Base-by-base conservation (phyloP, 106 monocot species). In the Dendrobium nobile region DNA sequence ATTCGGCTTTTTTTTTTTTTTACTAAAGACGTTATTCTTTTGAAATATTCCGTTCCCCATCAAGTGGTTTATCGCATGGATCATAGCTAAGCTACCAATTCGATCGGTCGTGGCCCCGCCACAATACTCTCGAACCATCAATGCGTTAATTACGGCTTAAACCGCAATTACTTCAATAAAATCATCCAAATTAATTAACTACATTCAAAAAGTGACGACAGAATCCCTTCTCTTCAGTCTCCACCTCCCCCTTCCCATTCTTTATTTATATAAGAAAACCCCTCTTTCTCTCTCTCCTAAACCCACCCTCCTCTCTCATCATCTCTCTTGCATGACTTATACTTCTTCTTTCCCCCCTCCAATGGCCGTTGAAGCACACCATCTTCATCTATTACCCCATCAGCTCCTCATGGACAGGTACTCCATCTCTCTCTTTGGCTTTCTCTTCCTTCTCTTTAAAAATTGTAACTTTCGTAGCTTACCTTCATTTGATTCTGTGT, bases 301-400 rank as follows among this genome's bases (percentile, higher is more conserved):
- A 51, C 51, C 84, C 41, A 77, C 47, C 19, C 61, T 22, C 22
- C n/a, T 73, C 72, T 20, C 33, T 44, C 78, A 27, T 54, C 78
- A 27, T 56, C 74, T 61, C 79, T 26, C 13, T 54, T 56, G 64
- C 56, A 37, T 19, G 19, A 61, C 79, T 42, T 28, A 11, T 7
- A 56, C 47, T 54, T 64, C 26, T 20, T 45, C 5, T 37, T 67
- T 19, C 0, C 79, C 78, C 19, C 33, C 64, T 31, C 44, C 5
- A 3, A 90, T 90, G 89, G 89, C 90, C 78, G 92, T 92, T 81
- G 89, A 90, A 81, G 84, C 88, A 33, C 92, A 87, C 78, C 77
- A 89, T 84, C 82, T 83, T 80, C 85, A 47, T 78, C 85, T 88
- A 80, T 80, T 87, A 84, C 41, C 80, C 40, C 55, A 59, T 59